Conservation (phyloP, 23 red algal genomes). For the Gracilaria gracilis region DNA sequence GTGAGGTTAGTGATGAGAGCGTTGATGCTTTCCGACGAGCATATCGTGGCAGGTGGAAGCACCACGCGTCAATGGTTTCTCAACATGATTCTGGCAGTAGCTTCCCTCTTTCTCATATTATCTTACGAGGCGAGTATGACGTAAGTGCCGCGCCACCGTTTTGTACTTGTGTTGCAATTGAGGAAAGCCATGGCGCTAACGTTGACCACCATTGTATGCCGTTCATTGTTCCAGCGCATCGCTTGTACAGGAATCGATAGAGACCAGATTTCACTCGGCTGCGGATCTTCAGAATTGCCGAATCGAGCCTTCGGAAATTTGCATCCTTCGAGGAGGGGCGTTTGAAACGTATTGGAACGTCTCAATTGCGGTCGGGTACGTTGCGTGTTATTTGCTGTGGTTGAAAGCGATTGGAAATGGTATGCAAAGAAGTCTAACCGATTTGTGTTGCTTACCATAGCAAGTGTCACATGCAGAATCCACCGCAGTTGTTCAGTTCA, state of each 20-base stretch:
- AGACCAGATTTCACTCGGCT: neutral
- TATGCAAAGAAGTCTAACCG: neutral
- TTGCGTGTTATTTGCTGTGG: neutral
- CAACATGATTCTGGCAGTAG: constrained; percentile 35
- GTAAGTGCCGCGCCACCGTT: constrained; percentile 36
- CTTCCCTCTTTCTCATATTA: constrained; percentile 34
- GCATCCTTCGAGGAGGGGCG: constrained; percentile 27
- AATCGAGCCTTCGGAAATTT: constrained; percentile 28
- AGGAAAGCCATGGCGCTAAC: neutral
- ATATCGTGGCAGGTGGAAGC: neutral
- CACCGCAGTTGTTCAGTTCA: neutral
- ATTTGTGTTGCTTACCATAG: neutral
- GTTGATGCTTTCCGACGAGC: no score
- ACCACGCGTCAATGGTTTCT: constrained; percentile 47
- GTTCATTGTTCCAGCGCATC: neutral
- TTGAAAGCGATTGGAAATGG: neutral
- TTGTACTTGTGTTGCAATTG: neutral
- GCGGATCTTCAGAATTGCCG: constrained; percentile 31
- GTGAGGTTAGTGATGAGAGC: no score
- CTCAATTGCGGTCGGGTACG: neutral
- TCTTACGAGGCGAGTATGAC: constrained; percentile 22
- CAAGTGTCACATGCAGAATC: neutral
- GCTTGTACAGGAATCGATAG: constrained; percentile 35
- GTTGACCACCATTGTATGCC: neutral
- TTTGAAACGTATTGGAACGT: constrained; percentile 43